A percentile compares a stretch with the other conserved stretches of the same genome.
phyloP scores from a whole-genome alignment of 2,329 filamentous ascomycete genomes.

The Hyphodiscus sp. region DNA sequence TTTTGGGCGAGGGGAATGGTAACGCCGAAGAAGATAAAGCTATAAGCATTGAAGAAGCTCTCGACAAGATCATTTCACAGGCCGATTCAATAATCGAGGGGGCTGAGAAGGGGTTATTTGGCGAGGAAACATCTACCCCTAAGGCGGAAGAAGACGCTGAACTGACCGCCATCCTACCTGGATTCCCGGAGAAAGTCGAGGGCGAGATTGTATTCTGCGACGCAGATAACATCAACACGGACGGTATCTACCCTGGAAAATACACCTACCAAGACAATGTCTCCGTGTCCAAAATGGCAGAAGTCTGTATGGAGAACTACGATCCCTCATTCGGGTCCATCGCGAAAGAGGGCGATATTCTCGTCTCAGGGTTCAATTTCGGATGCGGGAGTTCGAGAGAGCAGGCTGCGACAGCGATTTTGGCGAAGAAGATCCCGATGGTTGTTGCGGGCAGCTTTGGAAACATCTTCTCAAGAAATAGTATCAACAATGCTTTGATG shows the following conservation, averaged over 20 bases:
- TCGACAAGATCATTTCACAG: constrained; percentile 65
- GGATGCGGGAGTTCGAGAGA: constrained; percentile 77
- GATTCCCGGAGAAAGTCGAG: constrained; percentile 75
- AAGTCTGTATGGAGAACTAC: constrained; percentile 93
- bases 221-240: constrained; percentile 82
- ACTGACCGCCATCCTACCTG: constrained; percentile 68
- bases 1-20: constrained; percentile 66
- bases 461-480: constrained; percentile 76
- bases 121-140: constrained; percentile 15
- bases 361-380: constrained; percentile 85
- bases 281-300: constrained; percentile 69
- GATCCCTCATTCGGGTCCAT: constrained; percentile 62
- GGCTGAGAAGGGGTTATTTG: constrained; percentile 28
- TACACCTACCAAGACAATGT: constrained; percentile 90
- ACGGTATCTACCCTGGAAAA: constrained; percentile 86
- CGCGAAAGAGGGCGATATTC: constrained; percentile 66
- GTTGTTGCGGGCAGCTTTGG: constrained; percentile 76
- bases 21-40: constrained; percentile 57
- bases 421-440: constrained; percentile 73
- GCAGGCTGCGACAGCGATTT: constrained; percentile 80
- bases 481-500: constrained; percentile 74
- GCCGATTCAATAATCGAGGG: constrained; percentile 45
- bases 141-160: constrained; percentile 32
- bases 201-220: constrained; percentile 89
- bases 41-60: constrained; percentile 59